Base-by-base conservation (phyloP, 768 basidiomycete species). In the Serendipita sp. region DNA sequence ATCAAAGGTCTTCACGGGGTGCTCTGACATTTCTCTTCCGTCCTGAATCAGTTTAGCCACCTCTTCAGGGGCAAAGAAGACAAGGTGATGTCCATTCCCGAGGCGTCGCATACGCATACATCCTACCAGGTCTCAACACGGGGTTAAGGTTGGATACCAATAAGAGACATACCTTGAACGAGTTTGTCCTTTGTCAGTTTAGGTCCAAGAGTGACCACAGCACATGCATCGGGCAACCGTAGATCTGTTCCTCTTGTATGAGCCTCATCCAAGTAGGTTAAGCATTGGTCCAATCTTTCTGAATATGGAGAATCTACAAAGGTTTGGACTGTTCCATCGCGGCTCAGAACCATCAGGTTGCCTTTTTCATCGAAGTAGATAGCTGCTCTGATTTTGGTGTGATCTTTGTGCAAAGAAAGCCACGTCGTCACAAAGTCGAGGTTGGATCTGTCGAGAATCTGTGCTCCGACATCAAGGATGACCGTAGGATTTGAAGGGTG, bases 71-170 rank as follows among this genome's bases (percentile, higher is more conserved):
- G 77, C 80, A 54, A 78, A 78, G 68, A 81, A 80, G 64, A 77
- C 70, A 16, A 81, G 68, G 1, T 78, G 77, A 63, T 81, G 80
- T 0, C 77, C 78, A 10, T 71, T 68, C 13, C 81, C 81, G 0
- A 81, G 73, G 67, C 76, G 74, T 1, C 81, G 74, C 80, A 81
- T 80, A 15, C 80, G 74, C 80, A 81, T 81, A 64, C 80, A 81
- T 2, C 79, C 80, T 81, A 44, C 11, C 56, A n/a, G n/a, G 5
- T 48, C 7, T 2, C 11, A 11, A 64, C 8, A 5, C 28, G 51
- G 28, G 51, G 45, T 10, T 2, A 18, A 1, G 38, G 44, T 16
- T 2, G 28, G 36, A 38, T 65, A 44, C 28, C 47, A 52, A 32
- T 4, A 46, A 18, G 23, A 16, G 5, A 64, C 74, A 47, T 52